Evolutionary conservation across 106 monocot genomes (phyloP), one percentile per base, ranked within the genome.

Genomic region (Narthecium ossifragum): DNA sequence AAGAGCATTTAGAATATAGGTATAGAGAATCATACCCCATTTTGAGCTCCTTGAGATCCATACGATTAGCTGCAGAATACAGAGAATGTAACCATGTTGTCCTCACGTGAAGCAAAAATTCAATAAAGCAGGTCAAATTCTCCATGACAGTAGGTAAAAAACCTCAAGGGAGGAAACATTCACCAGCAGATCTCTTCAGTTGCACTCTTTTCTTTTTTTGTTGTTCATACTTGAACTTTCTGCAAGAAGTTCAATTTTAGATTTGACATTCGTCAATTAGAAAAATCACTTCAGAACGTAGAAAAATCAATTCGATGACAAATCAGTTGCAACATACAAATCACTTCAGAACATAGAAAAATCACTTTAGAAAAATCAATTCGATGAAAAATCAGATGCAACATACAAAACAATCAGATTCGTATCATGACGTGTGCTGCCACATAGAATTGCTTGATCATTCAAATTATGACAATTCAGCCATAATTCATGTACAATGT

Each of bases 21-120:
- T n/a, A n/a, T n/a, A n/a, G n/a, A n/a, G n/a, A n/a, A n/a, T n/a
- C n/a, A n/a, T 74, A 96, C 96, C 96, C 86, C 96, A 96, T 86
- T 72, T 96, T 96, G 38, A 96, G 59, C 46, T 96, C 96, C 70
- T 96, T 96, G n/a, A 83, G 61, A 62, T 86, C 92, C 78, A 83
- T 64, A 18, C 90, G 86, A 15, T 46, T 86, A 25, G 83, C 96
- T 90, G 86, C 70, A 81, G 39, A 61, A 46, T 0, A 46, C 25
- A 68, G 45, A 68, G 25, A 14, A 65, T 52, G 10, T 6, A 26
- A 29, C 30, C 25, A 27, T 26, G 5, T 36, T 36, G 5, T 6
- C 36, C 5, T 36, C 36, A 36, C 24, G 12, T 53, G 53, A 27
- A 12, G 53, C 27, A 25, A 29, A 55, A 5, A 1, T n/a, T 5